Base-by-base conservation (phyloP, 495 filamentous ascomycete genomes). In the Delitschia confertaspora region DNA sequence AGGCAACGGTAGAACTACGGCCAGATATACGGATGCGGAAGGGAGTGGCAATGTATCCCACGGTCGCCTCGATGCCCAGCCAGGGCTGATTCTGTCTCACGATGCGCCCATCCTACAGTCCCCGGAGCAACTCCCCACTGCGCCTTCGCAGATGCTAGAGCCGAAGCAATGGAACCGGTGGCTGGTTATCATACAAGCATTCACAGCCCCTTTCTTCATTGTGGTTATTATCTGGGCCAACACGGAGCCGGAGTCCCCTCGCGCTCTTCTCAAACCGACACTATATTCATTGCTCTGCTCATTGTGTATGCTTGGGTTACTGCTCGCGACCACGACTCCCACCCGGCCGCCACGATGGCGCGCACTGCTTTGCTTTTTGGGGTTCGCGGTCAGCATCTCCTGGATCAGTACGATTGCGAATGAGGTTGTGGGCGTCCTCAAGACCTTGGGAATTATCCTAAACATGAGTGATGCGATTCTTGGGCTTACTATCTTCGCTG, bases 351-450 rank as follows among this genome's bases (percentile, higher is more conserved):
- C 74, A 5, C 64, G 69, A 38, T 84, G 81, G 65, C 79, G 86
- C 23, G 76, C 77, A 30, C 60, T 88, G 9, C 72, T 95, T 30
- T 88, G 85, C 61, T 83, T 93, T 53, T 65, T 88, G 0, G 93
- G 93, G n/a, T 99, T 99, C 59, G 62, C 80, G 6, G 89, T 99
- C 42, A 73, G 77, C 41, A 88, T 96, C 18, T 79, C 84, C 18
- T 99, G 93, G 93, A 96, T 99, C 48, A 86, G 82, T 16, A 94
- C 87, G 9, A 86, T 99, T 33, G 93, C 93, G 10, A 85, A 85
- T 18, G 93, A 99, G 63, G 93, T 99, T 11, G 93, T 99, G 5
- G 88, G 85, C 27, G 82, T 95, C 16, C 74, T 99, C 25, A 96
- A 96, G 61, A 83, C 93, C 2, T 67, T 99, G 14, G 93, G 93